Conservation (phyloP, 2,329 filamentous ascomycete species). For the Colletotrichum shisoi region DNA sequence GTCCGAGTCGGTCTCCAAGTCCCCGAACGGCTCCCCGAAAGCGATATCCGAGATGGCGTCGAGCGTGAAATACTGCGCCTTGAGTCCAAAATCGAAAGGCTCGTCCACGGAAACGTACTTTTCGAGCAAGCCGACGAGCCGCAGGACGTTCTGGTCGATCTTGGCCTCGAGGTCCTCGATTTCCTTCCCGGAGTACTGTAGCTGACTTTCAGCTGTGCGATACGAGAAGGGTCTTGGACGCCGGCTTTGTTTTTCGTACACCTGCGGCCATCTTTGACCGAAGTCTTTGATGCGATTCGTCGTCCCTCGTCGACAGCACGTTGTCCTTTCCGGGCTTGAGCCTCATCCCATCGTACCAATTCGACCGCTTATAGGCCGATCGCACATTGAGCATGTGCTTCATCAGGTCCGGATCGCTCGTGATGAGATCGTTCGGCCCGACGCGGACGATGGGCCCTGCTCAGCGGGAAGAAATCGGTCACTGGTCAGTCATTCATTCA, state of each 20-base stretch:
- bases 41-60: conserved; percentile 63
- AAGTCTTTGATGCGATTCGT: conserved; percentile 53
- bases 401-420: conserved; percentile 51
- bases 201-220: neutral
- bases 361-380: conserved; percentile 49
- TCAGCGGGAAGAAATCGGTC: neutral
- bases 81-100: conserved; percentile 56
- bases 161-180: conserved; percentile 58
- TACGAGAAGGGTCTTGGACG: too few species aligned
- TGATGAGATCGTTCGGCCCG: conserved; percentile 54
- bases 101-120: conserved; percentile 53
- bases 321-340: conserved; percentile 64
- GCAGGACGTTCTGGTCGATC: conserved; percentile 57
- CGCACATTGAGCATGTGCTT: conserved; percentile 51
- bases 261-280: conserved; percentile 61
- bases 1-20: conserved; percentile 56
- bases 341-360: conserved; percentile 59
- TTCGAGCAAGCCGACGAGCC: conserved; percentile 55
- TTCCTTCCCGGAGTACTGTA: conserved; percentile 60
- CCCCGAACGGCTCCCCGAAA: conserved; percentile 59
- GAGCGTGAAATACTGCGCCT: conserved; percentile 61
- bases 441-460: conserved; percentile 52
- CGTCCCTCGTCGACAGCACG: conserved; percentile 60
- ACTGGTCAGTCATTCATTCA: neutral
- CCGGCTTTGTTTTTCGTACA: conserved; percentile 44